A percentile compares a stretch with the other conserved stretches of the same genome.
Evolutionary conservation across 441 rosid genomes (phyloP).

Genomic region (Syzygium syzygioides): DNA sequence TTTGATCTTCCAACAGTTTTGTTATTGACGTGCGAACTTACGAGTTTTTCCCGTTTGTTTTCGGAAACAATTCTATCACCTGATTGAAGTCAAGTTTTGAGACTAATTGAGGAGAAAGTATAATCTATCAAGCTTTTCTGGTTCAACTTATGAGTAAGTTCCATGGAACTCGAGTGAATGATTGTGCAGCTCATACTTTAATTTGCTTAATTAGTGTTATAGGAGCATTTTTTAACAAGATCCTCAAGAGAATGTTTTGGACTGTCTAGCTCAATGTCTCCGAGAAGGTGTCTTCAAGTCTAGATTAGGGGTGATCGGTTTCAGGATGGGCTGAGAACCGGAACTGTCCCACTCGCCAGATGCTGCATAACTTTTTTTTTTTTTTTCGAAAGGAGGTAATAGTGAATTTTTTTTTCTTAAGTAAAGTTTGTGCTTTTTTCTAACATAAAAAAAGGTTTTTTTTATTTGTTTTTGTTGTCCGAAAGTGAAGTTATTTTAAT

Average conservation of each 20-base stretch:
- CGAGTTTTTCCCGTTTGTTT: background rate
- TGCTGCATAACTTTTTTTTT: background rate
- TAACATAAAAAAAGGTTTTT: background rate
- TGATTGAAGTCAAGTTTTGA: background rate
- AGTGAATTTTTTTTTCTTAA: background rate
- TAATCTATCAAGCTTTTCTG: background rate
- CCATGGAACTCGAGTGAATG: too few species aligned
- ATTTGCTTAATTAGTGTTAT: too few species aligned
- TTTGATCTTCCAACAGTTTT: background rate
- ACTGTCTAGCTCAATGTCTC: too few species aligned
- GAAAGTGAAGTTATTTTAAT: background rate
- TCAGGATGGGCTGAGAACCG: too few species aligned
- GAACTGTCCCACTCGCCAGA: fast-evolving
- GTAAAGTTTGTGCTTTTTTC: background rate
- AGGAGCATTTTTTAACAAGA: too few species aligned
- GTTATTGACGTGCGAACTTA: background rate
- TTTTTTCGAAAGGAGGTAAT: background rate
- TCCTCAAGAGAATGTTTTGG: too few species aligned
- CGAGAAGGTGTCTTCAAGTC: too few species aligned
- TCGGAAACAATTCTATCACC: background rate
- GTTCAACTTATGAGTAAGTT: too few species aligned
- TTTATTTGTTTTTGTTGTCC: background rate
- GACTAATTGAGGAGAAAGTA: background rate
- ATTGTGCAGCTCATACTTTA: too few species aligned
- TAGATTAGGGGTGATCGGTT: too few species aligned